These are phyloP conservation scores for Hymenoscyphus occultus DNA, from an alignment of 2,329 filamentous ascomycete species.

Conservation along the genomic window DNA sequence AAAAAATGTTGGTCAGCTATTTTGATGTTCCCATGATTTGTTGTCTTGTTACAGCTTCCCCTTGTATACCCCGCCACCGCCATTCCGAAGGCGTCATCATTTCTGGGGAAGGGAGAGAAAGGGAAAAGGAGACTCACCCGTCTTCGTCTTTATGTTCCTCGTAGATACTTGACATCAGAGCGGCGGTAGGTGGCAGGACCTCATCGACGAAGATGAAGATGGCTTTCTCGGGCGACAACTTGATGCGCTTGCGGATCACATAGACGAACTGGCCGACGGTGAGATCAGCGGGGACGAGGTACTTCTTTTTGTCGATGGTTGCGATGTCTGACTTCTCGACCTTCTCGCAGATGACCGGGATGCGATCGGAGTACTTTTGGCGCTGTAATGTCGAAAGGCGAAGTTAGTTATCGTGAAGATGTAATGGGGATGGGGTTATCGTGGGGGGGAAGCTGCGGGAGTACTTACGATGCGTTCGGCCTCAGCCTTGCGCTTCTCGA, in stretches of 20 bases:
- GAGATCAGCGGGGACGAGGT: constrained; percentile 93
- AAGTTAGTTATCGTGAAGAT: constrained; percentile 11
- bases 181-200: constrained; percentile 91
- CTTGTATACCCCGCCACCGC: constrained; percentile 14
- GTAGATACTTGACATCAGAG: constrained; percentile 99
- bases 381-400: constrained; percentile 43
- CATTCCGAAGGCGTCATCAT: constrained; percentile 5
- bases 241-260: constrained; percentile 99
- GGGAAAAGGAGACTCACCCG: constrained; percentile 44
- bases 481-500: constrained; percentile 99
- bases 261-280: constrained; percentile 99
- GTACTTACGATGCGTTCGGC: constrained; percentile 67
- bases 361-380: constrained; percentile 97
- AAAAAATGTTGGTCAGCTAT: not conserved
- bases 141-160: constrained; percentile 93
- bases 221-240: constrained; percentile 98
- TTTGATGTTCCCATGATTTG: constrained; percentile 4
- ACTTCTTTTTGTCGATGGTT: constrained; percentile 99
- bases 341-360: constrained; percentile 99
- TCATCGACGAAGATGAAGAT: constrained; percentile 99
- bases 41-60: not conserved
- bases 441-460: constrained; percentile 14
- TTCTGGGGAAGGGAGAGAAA: constrained; percentile 6
- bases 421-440: constrained; percentile 6
- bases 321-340: constrained; percentile 99